Percentiles rank a stretch among this genome's conserved stretches.
Evolutionary conservation across 1,284 basidiomycete species (phyloP).

Genomic region (Singerocomus inundabilis): DNA sequence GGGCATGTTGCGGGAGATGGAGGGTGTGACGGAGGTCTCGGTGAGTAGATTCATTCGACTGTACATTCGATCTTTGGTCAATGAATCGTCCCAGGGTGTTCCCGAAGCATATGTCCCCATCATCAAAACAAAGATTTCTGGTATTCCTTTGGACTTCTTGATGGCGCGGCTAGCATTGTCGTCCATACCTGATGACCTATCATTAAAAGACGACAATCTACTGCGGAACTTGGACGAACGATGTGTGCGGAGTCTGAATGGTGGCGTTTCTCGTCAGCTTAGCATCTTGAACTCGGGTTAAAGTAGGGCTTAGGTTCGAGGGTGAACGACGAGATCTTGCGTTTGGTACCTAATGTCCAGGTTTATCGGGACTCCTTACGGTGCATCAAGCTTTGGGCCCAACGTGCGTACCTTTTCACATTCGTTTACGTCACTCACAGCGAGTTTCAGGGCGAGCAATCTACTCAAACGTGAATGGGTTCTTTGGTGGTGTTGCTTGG

Average conservation of each 20-base stretch:
- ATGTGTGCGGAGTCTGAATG: constrained; percentile 93
- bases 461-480: constrained; percentile 98
- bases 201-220: constrained; percentile 88
- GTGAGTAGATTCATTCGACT: constrained; percentile 48
- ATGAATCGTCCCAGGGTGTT: constrained; percentile 64
- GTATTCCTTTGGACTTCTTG: constrained; percentile 92
- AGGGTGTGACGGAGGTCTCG: constrained; percentile 88
- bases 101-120: constrained; percentile 96
- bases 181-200: constrained; percentile 87
- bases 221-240: constrained; percentile 93
- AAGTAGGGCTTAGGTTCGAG: constrained; percentile 70
- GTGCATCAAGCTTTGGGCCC: constrained; percentile 98
- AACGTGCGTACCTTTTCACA: constrained; percentile 58
- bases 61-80: neutral
- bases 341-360: constrained; percentile 91
- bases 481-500: constrained; percentile 98
- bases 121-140: constrained; percentile 88
- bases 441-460: constrained; percentile 78
- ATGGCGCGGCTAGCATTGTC: constrained; percentile 86
- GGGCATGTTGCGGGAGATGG: constrained; percentile 82
- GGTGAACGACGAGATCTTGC: constrained; percentile 94
- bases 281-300: constrained; percentile 5
- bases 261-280: constrained; percentile 38
- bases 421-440: constrained; percentile 9
- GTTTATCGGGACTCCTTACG: constrained; percentile 94